Evolutionary conservation across 495 filamentous ascomycete genomes (phyloP).

Genomic region (Penicillium desertorum): DNA sequence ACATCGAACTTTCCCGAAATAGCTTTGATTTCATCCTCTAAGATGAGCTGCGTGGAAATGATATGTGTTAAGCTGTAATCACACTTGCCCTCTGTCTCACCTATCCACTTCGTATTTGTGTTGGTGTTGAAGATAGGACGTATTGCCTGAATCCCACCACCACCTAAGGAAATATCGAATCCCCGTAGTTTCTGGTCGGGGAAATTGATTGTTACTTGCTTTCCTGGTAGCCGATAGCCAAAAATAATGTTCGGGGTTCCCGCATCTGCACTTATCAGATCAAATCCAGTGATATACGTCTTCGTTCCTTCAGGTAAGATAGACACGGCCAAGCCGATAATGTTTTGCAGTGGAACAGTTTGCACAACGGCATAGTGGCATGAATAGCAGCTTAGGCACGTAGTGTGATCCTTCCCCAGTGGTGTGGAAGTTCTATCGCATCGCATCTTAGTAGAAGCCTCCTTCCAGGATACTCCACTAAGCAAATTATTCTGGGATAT

Average conservation of each 20-base stretch:
- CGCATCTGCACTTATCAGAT: constrained; percentile 6
- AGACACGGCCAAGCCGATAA: background rate
- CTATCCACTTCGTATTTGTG: background rate
- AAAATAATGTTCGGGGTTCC: constrained; percentile 1
- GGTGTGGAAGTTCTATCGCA: background rate
- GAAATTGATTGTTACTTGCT: constrained; percentile 4
- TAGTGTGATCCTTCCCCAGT: too few relatives aligned
- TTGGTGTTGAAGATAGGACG: background rate
- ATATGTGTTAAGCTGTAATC: background rate
- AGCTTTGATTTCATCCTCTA: background rate
- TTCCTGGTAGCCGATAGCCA: constrained; percentile 7
- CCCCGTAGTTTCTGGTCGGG: background rate
- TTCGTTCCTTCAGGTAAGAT: background rate
- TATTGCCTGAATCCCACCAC: background rate
- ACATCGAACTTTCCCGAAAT: constrained; percentile 8
- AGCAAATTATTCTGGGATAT: background rate
- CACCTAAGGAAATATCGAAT: background rate
- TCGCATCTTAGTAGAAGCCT: background rate
- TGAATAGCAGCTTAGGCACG: background rate
- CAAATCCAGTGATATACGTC: constrained; percentile 1
- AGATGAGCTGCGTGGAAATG: background rate
- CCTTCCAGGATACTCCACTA: background rate
- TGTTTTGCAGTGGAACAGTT: background rate
- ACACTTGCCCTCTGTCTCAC: background rate
- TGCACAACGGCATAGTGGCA: background rate